Evolutionary conservation across 1,284 basidiomycete species (phyloP).

Genomic region (Tremellales sp.): DNA sequence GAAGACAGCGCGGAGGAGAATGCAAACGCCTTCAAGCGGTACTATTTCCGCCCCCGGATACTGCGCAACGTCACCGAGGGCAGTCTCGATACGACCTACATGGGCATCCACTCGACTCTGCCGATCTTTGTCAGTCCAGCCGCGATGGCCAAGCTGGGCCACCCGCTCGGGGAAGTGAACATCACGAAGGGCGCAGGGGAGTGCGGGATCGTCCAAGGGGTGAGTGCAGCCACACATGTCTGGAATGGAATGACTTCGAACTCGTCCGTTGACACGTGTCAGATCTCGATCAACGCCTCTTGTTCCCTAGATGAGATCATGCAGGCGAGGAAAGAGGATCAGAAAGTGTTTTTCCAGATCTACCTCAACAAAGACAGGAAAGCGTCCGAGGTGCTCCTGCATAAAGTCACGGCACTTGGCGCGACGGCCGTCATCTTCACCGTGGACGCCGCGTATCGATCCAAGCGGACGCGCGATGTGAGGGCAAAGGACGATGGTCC

Average conservation of each 20-base stretch:
- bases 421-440: conserved; percentile 78
- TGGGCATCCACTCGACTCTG: conserved; percentile 42
- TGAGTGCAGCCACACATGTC: conserved; percentile 18
- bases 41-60: conserved; percentile 55
- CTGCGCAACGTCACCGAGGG: conserved; percentile 34
- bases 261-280: conserved; percentile 1
- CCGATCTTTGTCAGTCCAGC: conserved; percentile 53
- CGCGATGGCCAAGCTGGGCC: conserved; percentile 52
- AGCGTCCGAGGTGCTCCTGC: conserved; percentile 51
- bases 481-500: conserved; percentile 42
- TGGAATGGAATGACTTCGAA: not conserved
- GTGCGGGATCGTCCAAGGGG: conserved; percentile 50
- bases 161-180: conserved; percentile 53
- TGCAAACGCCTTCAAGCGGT: conserved; percentile 51
- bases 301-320: conserved; percentile 50
- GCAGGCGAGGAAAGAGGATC: conserved; percentile 46
- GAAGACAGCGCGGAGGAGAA: conserved; percentile 54
- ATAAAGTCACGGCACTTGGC: conserved; percentile 51
- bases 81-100: conserved; percentile 31
- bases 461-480: conserved; percentile 78
- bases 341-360: conserved; percentile 51
- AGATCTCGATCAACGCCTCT: conserved; percentile 50
- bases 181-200: conserved; percentile 50
- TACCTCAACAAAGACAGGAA: conserved; percentile 56
- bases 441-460: conserved; percentile 82